Percentiles rank a stretch among this genome's conserved stretches.
These are phyloP conservation scores for Furcasterigmium sp. DNA, from an alignment of 2,329 filamentous ascomycete genomes.

Conservation along the genomic window DNA sequence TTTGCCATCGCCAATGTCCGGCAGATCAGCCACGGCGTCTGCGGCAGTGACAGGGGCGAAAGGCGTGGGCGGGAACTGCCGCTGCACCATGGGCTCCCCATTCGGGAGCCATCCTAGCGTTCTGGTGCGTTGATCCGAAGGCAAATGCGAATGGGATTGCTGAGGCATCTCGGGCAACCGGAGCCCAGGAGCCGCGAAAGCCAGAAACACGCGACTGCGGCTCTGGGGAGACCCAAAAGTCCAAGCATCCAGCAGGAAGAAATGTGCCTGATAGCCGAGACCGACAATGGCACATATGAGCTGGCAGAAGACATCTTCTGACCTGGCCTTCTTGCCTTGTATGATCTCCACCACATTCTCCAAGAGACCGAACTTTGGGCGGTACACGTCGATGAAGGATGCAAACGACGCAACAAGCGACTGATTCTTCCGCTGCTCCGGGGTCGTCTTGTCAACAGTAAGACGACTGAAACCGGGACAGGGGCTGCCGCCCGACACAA, in stretches of 20 bases:
- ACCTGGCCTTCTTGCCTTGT: slow-evolving; percentile 32
- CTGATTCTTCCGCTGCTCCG: slow-evolving; percentile 60
- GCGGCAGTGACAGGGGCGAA: slow-evolving; percentile 52
- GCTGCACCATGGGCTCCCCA: slow-evolving; percentile 51
- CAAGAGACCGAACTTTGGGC: slow-evolving; percentile 68
- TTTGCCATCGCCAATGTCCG: slow-evolving; percentile 55
- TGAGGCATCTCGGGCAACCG: slow-evolving; percentile 49
- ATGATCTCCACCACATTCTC: slow-evolving; percentile 73
- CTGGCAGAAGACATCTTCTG: slow-evolving; percentile 66
- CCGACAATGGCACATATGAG: slow-evolving; percentile 68
- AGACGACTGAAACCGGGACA: slow-evolving; percentile 70
- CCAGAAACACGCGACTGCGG: slow-evolving; percentile 64
- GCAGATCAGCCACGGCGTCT: slow-evolving; percentile 56
- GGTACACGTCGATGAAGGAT: slow-evolving; percentile 68
- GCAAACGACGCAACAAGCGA: slow-evolving; percentile 74
- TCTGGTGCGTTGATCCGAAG: slow-evolving; percentile 11
- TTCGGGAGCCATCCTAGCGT: slow-evolving; percentile 56
- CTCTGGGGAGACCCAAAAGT: slow-evolving; percentile 61
- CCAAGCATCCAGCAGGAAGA: slow-evolving; percentile 66
- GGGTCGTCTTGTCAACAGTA: slow-evolving; percentile 52
- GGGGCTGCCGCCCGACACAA: slow-evolving; percentile 69
- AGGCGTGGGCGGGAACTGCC: slow-evolving; percentile 46
- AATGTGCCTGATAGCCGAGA: slow-evolving; percentile 69
- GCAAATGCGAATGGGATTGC: slow-evolving; percentile 59
- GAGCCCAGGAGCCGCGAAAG: slow-evolving; percentile 63